Evolutionary conservation across 768 basidiomycete species (phyloP).

Genomic region (Phaffia australis): DNA sequence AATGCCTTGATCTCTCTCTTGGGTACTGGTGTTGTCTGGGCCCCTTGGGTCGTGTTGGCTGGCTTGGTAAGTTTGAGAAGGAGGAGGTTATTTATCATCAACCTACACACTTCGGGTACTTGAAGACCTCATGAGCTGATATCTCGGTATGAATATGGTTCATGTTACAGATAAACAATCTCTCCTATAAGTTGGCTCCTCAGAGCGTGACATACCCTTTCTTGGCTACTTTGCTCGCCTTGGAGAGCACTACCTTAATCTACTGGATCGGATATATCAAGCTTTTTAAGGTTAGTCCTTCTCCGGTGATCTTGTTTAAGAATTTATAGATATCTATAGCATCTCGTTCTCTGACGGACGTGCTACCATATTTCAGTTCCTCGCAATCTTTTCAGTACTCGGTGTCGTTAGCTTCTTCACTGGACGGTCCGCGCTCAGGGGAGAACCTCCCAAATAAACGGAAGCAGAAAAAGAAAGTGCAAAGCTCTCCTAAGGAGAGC

Average conservation of each 20-base stretch:
- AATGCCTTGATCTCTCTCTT: slow-evolving; percentile 10
- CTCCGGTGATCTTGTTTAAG: background rate
- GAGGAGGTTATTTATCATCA: background rate
- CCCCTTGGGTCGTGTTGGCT: slow-evolving; percentile 18
- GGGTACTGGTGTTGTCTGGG: slow-evolving; percentile 11
- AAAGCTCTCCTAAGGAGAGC: no score
- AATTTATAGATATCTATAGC: background rate
- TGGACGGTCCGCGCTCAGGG: slow-evolving; percentile 14
- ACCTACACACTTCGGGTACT: no score
- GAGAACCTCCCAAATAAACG: no score
- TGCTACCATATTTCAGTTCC: slow-evolving; percentile 10
- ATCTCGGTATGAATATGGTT: no score
- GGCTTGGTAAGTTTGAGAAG: background rate
- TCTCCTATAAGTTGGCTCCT: slow-evolving; percentile 7
- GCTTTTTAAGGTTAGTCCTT: slow-evolving; percentile 19
- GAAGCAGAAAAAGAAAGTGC: no score
- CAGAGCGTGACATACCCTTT: slow-evolving; percentile 9
- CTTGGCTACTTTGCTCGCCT: slow-evolving; percentile 15
- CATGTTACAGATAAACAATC: slow-evolving; percentile 6
- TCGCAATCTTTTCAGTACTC: slow-evolving; percentile 16
- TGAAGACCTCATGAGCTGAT: no score
- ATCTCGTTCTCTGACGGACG: background rate
- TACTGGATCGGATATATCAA: slow-evolving; percentile 25
- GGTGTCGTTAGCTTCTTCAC: slow-evolving; percentile 21
- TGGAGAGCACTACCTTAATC: slow-evolving; percentile 19